phyloP scores from a whole-genome alignment of 2,329 filamentous ascomycete genomes.

The Paramyrothecium roridum region DNA sequence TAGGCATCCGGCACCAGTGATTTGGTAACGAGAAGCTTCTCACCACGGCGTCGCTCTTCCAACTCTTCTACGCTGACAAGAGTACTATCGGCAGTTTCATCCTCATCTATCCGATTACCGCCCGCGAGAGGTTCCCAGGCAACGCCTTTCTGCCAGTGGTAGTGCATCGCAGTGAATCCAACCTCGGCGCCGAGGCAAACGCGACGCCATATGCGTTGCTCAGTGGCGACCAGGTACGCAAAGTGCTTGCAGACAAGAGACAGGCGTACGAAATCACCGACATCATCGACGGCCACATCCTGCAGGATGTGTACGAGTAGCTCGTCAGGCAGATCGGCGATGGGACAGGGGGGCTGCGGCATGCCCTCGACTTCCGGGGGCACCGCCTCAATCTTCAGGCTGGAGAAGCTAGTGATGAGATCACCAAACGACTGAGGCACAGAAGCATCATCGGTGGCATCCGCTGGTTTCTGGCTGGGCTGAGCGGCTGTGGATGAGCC shows the following conservation, averaged over 20 bases:
- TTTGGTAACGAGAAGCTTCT: conserved; percentile 31
- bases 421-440: conserved; percentile 55
- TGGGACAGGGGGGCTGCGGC: conserved; percentile 73
- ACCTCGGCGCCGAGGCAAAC: conserved; percentile 68
- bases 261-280: conserved; percentile 72
- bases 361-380: conserved; percentile 69
- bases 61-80: conserved; percentile 35
- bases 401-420: conserved; percentile 73
- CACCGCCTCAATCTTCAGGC: conserved; percentile 63
- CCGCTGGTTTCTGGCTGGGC: conserved; percentile 12
- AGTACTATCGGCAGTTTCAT: conserved; percentile 25
- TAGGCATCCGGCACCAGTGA: conserved; percentile 44
- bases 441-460: conserved; percentile 30
- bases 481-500: conserved; percentile 8
- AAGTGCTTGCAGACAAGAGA: conserved; percentile 82
- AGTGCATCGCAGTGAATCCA: conserved; percentile 82
- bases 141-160: conserved; percentile 65
- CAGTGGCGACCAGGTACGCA: conserved; percentile 78
- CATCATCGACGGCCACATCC: conserved; percentile 69
- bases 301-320: conserved; percentile 76
- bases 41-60: conserved; percentile 24
- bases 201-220: conserved; percentile 83
- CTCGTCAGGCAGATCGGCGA: conserved; percentile 76
- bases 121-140: conserved; percentile 47
- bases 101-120: conserved; percentile 14